Conservation (phyloP, 768 basidiomycete genomes). For the Boletales sp. region DNA sequence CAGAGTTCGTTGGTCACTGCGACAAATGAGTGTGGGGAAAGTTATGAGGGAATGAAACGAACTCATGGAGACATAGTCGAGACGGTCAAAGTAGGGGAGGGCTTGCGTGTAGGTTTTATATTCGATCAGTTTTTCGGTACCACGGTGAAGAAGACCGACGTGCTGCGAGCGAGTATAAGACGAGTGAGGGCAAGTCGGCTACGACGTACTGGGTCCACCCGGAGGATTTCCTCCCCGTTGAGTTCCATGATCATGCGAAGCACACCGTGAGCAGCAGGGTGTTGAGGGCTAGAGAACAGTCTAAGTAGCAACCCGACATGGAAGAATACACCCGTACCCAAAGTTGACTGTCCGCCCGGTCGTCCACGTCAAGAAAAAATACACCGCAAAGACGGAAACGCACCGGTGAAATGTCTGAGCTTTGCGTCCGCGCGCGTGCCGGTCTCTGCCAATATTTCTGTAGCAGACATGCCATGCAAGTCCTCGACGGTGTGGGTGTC, state of each 20-base stretch:
- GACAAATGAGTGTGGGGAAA: neutral
- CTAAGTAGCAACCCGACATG: neutral
- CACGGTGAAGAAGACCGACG: constrained; percentile 93
- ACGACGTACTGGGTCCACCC: constrained; percentile 70
- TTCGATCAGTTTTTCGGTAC: constrained; percentile 98
- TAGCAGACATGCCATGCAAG: constrained; percentile 72
- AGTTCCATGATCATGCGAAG: constrained; percentile 95
- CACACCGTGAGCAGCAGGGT: constrained; percentile 98
- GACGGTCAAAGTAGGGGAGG: constrained; percentile 95
- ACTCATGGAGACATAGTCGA: constrained; percentile 99
- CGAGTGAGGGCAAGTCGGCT: neutral
- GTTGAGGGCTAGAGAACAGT: constrained; percentile 57
- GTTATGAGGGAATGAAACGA: constrained; percentile 28
- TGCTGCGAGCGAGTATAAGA: constrained; percentile 49
- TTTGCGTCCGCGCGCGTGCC: constrained; percentile 68
- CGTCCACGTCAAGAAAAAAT: constrained; percentile 5
- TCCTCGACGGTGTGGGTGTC: constrained; percentile 81
- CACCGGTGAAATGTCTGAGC: constrained; percentile 93
- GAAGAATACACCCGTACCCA: constrained; percentile 46
- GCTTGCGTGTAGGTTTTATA: constrained; percentile 99
- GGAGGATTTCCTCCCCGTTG: constrained; percentile 93
- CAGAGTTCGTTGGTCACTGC: constrained; percentile 98
- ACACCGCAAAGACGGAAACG: constrained; percentile 20
- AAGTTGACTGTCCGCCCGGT: constrained; percentile 73
- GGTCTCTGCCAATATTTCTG: constrained; percentile 77